Evolutionary conservation across 164 flowering plant genomes (phyloP), one percentile per base, ranked within the genome.

Genomic region (Houttuynia cordata): DNA sequence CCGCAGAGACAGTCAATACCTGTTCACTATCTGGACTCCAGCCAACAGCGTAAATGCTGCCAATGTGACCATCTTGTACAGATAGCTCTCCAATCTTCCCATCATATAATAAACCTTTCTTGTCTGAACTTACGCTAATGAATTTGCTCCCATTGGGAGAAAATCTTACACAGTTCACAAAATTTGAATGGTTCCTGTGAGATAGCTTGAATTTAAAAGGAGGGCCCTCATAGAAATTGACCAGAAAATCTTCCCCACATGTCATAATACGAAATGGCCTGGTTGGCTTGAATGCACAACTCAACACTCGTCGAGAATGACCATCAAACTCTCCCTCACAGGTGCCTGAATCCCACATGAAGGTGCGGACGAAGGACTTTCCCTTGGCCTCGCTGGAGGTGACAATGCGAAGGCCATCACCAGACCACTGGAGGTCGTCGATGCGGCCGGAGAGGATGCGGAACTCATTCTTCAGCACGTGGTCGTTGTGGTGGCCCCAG

Each of bases 251-350:
- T 74, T 93, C 99, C 22, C 97, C 99, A 72, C 99, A 93, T 3
- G 97, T 86, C 20, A 79, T 93, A 63, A 93, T 88, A 15, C 99
- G 95, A 67, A 82, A 93, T 14, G 99, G 99, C 62, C 99, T 82
- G 21, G 97, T 84, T 51, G 96, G 96, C 76, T 88, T 93, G 67
- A 90, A 90, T 22, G 91, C 85, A 72, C 99, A 93, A 70, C 99
- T 93, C 10, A 93, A 66, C 50, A 88, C 97, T 24, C 97, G 80
- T 63, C 69, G 84, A 25, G 97, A 93, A 67, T 93, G 99, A 17
- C 99, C 99, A 76, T 93, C 99, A 70, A 90, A 93, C 56, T 93
- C 96, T 42, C 99, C 96, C n/a, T 88, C 96, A 67, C 77, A 90
- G 30, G 77, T 70, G 42, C 99, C 99, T 8, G 99, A 86, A 69